Conservation (phyloP, 1,139 yeast species). For the Sugiyamaella castrensis region DNA sequence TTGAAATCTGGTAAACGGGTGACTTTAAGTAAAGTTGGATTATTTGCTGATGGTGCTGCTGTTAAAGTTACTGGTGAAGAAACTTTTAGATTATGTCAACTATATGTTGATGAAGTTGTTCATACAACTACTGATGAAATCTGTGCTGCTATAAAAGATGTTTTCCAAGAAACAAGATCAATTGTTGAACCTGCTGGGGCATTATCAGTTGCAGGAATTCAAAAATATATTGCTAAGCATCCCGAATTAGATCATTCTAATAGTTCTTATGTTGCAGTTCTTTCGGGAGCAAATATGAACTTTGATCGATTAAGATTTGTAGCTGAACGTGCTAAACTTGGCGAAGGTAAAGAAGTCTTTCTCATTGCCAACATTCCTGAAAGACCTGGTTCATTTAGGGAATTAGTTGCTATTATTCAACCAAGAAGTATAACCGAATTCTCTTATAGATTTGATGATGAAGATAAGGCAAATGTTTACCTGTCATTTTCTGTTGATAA, state of each 20-base stretch:
- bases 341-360: slow-evolving; percentile 96
- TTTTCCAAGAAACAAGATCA: slow-evolving; percentile 92
- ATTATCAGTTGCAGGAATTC: slow-evolving; percentile 89
- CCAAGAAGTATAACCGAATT: slow-evolving; percentile 94
- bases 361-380: slow-evolving; percentile 89
- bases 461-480: slow-evolving; percentile 67
- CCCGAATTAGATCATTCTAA: slow-evolving; percentile 62
- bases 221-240: slow-evolving; percentile 60
- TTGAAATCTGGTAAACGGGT: slow-evolving; percentile 54
- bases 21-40: slow-evolving; percentile 70
- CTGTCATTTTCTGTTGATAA: slow-evolving; percentile 82
- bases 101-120: slow-evolving; percentile 84
- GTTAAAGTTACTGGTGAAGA: slow-evolving; percentile 88
- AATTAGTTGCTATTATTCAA: slow-evolving; percentile 67
- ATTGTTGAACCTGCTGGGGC: slow-evolving; percentile 98
- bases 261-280: slow-evolving; percentile 67
- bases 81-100: slow-evolving; percentile 75
- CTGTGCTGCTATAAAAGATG: slow-evolving; percentile 96
- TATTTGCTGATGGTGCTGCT: slow-evolving; percentile 99
- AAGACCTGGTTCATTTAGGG: slow-evolving; percentile 81
- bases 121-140: slow-evolving; percentile 90
- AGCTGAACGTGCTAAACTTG: slow-evolving; percentile 95
- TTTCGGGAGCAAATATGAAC: slow-evolving; percentile 98
- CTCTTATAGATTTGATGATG: slow-evolving; percentile 68
- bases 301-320: slow-evolving; percentile 94